Evolutionary conservation across 495 filamentous ascomycete genomes (phyloP).

Genomic region (Diplogelasinospora grovesii): DNA sequence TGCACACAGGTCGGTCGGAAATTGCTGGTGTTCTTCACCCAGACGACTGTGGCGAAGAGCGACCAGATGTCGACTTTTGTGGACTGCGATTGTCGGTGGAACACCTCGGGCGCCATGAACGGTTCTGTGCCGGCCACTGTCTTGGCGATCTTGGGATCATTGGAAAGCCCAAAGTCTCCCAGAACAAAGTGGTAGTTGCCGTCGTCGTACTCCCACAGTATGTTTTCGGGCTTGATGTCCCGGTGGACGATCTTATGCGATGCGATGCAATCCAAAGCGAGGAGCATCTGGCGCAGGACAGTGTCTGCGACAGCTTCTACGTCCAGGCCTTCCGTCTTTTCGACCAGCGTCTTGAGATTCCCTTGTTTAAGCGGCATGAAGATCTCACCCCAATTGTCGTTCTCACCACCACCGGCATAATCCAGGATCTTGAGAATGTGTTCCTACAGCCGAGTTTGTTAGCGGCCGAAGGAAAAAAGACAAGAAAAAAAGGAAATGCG

Average conservation of each 20-base stretch:
- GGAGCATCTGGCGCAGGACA: constrained; percentile 29
- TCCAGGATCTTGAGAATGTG: constrained; percentile 26
- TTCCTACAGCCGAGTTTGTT: constrained; percentile 9
- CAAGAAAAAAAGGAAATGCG: background rate
- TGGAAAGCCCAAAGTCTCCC: constrained; percentile 31
- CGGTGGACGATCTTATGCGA: constrained; percentile 62
- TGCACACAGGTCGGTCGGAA: constrained; percentile 16
- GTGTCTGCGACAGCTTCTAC: constrained; percentile 5
- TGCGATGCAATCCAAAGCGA: constrained; percentile 25
- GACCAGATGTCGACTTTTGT: constrained; percentile 37
- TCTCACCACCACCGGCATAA: constrained; percentile 8
- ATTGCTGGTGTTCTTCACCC: constrained; percentile 17
- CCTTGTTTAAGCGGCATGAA: constrained; percentile 30
- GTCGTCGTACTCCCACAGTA: constrained; percentile 36
- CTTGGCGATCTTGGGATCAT: constrained; percentile 13
- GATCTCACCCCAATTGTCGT: constrained; percentile 23
- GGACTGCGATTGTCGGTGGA: constrained; percentile 20
- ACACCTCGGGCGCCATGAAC: constrained; percentile 31
- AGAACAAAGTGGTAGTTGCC: constrained; percentile 23
- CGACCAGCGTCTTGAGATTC: constrained; percentile 18
- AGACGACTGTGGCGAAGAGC: constrained; percentile 36
- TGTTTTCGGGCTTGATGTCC: constrained; percentile 77
- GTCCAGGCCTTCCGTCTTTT: background rate
- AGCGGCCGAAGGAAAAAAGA: background rate
- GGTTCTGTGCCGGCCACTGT: constrained; percentile 21